These are phyloP conservation scores for Ogataea haglerorum DNA, from an alignment of 805 yeast species.

Conservation along the genomic window DNA sequence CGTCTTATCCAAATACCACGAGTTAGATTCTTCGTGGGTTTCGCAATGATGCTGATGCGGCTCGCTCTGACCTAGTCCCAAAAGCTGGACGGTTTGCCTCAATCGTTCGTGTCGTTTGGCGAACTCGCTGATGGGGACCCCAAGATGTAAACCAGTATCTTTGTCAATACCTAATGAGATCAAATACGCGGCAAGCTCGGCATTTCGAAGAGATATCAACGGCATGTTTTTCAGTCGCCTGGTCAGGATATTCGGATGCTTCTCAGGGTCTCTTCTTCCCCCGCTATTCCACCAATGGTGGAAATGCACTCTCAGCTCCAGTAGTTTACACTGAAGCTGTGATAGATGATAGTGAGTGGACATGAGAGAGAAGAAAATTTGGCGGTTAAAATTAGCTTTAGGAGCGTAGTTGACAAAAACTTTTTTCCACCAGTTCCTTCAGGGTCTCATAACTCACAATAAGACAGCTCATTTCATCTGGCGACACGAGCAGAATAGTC, in stretches of 20 bases:
- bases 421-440: slow-evolving; percentile 62
- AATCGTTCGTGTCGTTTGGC: slow-evolving; percentile 26
- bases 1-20: not conserved
- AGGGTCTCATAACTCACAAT: slow-evolving; percentile 84
- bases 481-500: slow-evolving; percentile 70
- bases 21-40: not conserved
- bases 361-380: slow-evolving; percentile 6
- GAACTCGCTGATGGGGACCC: slow-evolving; percentile 7
- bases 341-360: slow-evolving; percentile 24
- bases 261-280: slow-evolving; percentile 20
- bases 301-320: slow-evolving; percentile 22
- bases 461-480: slow-evolving; percentile 82
- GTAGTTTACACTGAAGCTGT: slow-evolving; percentile 18
- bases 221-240: slow-evolving; percentile 27
- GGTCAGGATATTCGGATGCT: slow-evolving; percentile 23
- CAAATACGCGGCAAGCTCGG: slow-evolving; percentile 20
- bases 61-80: not conserved
- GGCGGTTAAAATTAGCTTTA: slow-evolving; percentile 5
- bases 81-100: slow-evolving; percentile 10
- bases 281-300: slow-evolving; percentile 29
- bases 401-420: slow-evolving; percentile 49
- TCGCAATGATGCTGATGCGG: too few species aligned
- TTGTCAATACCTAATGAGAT: slow-evolving; percentile 12
- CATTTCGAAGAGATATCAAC: slow-evolving; percentile 26
- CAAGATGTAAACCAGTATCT: slow-evolving; percentile 5